phyloP scores from a whole-genome alignment of 257 asterid genomes.

The Solanum microdontum region DNA sequence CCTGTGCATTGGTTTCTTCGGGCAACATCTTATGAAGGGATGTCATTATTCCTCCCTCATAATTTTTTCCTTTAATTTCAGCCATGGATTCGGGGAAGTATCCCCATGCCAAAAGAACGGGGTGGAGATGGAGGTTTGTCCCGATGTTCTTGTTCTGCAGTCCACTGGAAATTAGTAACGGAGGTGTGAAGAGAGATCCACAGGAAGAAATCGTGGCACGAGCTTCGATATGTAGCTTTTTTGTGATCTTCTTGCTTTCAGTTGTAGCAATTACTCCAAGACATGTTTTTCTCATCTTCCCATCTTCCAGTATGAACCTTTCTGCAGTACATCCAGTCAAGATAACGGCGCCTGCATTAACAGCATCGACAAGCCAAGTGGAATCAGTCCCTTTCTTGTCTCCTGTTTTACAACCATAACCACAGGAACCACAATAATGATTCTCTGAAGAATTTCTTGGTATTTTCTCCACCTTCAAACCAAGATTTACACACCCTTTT shows the following conservation, averaged over 20 bases:
- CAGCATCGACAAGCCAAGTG: slow-evolving; percentile 91
- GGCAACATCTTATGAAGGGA: slow-evolving; percentile 52
- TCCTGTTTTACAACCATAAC: slow-evolving; percentile 80
- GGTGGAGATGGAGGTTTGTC: slow-evolving; percentile 79
- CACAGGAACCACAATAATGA: slow-evolving; percentile 85
- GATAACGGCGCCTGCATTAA: slow-evolving; percentile 54
- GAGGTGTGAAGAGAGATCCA: slow-evolving; percentile 79
- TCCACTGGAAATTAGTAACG: slow-evolving; percentile 59
- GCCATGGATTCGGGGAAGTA: slow-evolving; percentile 55
- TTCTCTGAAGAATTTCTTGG: slow-evolving; percentile 58
- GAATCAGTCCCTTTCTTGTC: slow-evolving; percentile 73
- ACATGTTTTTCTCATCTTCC: slow-evolving; percentile 33
- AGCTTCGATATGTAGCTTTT: slow-evolving; percentile 48
- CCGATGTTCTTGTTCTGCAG: slow-evolving; percentile 70
- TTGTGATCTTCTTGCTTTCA: slow-evolving; percentile 16
- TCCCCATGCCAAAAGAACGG: slow-evolving; percentile 68
- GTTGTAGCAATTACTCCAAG: slow-evolving; percentile 48
- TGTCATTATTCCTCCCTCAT: slow-evolving; percentile 79
- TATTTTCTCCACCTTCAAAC: slow-evolving; percentile 36
- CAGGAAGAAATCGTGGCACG: slow-evolving; percentile 52
- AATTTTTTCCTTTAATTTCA: slow-evolving; percentile 44
- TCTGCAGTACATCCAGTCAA: slow-evolving; percentile 69
- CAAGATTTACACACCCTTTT: slow-evolving; percentile 65
- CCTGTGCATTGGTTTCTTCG: slow-evolving; percentile 26
- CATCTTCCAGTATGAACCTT: slow-evolving; percentile 29